Evolutionary conservation across 805 yeast species (phyloP), one percentile per base, ranked within the genome.

Genomic region (Saturnispora gosingensis): DNA sequence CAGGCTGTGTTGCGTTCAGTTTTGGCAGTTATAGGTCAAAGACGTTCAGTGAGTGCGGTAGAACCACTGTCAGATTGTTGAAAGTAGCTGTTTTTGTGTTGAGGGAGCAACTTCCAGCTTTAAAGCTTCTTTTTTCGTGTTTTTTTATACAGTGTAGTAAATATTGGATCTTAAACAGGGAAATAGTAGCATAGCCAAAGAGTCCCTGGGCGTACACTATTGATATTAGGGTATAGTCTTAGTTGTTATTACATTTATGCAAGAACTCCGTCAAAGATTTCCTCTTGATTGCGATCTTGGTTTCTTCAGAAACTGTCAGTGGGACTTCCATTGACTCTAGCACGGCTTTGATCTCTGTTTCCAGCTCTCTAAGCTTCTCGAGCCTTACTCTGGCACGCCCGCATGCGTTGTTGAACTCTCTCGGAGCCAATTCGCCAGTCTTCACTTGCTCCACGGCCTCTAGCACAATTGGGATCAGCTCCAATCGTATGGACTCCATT

Each of bases 331-430:
- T 68, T 35, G 64, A 61, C 25, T 52, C 53, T 39, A 67, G 46
- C 20, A 15, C 45, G 5, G 20, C 57, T 40, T 73, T 56, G 16
- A 65, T 68, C 42, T 69, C 73, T 15, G 72, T 67, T 1, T 74
- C 66, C 53, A 73, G 76, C 35, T 71, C 66, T 45, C 71, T 64
- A 34, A 73, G 61, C 46, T 60, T 68, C 48, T 61, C 62, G 27
- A 76, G 53, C 54, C 77, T 60, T 22, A 75, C 67, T 36, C 76
- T 64, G 34, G 76, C 68, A 13, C 74, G 62, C 20, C 80, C 81
- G 28, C 76, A 68, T 6, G 73, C 68, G 55, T 71, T 72, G 32
- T 69, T 73, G 39, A 70, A 68, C 47, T 73, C 77, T 49, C 71
- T 71, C 0, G 75, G 73, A n/a, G 71, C 53, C 1, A 72, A 58